These are phyloP conservation scores for Penicillium sp. DNA, from an alignment of 2,329 filamentous ascomycete genomes.

Conservation along the genomic window DNA sequence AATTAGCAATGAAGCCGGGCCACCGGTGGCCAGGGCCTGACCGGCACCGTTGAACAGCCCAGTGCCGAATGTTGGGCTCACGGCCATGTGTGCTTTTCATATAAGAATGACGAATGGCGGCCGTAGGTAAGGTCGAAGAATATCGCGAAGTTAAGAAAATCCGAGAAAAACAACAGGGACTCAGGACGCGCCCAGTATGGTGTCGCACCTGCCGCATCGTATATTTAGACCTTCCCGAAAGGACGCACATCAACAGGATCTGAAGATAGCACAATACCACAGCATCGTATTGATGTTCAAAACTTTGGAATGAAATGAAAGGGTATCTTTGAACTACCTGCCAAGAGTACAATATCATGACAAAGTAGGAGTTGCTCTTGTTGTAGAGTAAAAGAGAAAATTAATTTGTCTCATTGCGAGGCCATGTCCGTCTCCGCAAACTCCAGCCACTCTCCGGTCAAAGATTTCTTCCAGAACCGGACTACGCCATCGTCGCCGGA, in stretches of 20 bases:
- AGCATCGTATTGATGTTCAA: neutral
- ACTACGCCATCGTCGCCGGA: constrained; percentile 44
- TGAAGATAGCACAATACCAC: neutral
- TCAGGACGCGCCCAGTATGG: neutral
- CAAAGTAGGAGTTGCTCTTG: neutral
- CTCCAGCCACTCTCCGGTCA: constrained; percentile 46
- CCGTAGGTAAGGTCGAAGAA: neutral
- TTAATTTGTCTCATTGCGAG: constrained; percentile 32
- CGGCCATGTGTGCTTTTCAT: constrained; percentile 44
- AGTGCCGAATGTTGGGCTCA: constrained; percentile 57
- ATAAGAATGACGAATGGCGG: constrained; percentile 21
- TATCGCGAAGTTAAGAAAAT: neutral
- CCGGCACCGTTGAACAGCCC: constrained; percentile 57
- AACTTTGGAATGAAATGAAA: constrained; percentile 7
- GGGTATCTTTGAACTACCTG: constrained; percentile 20
- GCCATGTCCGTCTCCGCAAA: constrained; percentile 44
- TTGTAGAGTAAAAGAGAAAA: neutral
- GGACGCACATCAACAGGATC: neutral
- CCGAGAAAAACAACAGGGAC: neutral
- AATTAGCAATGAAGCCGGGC: constrained; percentile 52
- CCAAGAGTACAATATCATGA: neutral
- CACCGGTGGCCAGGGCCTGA: constrained; percentile 51
- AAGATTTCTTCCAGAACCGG: constrained; percentile 45
- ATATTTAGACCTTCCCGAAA: neutral
- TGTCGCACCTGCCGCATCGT: constrained; percentile 15